Base-by-base conservation (phyloP, 108 stramenopile genomes). In the Skeletonema costatum region DNA sequence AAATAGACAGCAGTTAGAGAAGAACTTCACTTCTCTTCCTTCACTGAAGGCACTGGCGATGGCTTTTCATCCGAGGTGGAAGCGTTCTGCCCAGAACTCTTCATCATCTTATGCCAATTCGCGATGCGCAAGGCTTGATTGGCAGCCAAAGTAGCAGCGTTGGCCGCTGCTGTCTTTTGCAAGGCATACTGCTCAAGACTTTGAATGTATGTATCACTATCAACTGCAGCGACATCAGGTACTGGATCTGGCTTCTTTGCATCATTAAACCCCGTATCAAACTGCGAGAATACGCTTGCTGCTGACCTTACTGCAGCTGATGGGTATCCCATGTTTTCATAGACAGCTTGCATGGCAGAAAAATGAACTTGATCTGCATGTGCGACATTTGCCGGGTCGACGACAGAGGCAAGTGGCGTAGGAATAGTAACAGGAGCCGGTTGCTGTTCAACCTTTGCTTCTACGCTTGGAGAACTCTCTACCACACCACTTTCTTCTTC, bases 71-170 rank as follows among this genome's bases (percentile, higher is more conserved):
- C 21, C 21, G 21, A 66, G 35, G 35, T 17, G 64, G 35, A 65
- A n/a, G n/a, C 35, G 16, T 50, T 65, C 17, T 64, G 32, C 16
- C 76, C 77, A 32, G 50, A 60, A 6, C 17, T 46, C 63, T 70
- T 73, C 68, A 64, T 53, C 65, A 68, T 60, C 35, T 74, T 68
- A 39, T 80, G 79, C 66, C 59, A 70, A 14, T 65, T 73, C 12
- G 69, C 58, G 5, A 68, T 68, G n/a, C 74, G 73, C 5, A 67
- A 31, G 33, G 73, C 79, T 32, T 73, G 61, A 32, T 73, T 73
- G 48, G 79, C 79, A 19, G 79, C 66, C 32, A 73, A 68, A 32
- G 79, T 73, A 16, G 79, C 79, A 21, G 79, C 79, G 33, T 66
- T 75, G 35, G 74, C 74, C 12, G 66, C 74, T 32, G 61, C 63